Percentiles rank a stretch among this genome's conserved stretches.
Conservation (phyloP, 257 asterid genomes). For the Knoxia roxburghii region DNA sequence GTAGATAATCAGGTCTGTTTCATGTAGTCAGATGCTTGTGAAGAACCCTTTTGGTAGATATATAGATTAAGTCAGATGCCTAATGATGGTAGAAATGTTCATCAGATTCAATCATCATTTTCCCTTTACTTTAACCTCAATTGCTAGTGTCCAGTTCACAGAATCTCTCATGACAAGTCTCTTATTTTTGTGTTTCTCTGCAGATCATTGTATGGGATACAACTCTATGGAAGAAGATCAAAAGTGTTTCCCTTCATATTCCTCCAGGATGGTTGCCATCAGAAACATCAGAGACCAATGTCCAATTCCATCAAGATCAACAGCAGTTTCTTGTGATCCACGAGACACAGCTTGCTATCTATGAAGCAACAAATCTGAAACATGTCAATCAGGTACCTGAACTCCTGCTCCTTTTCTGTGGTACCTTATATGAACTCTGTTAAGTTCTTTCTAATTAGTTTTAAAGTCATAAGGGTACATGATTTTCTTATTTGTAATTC, state of each 20-base stretch:
- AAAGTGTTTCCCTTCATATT: conserved; percentile 45
- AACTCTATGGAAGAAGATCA: conserved; percentile 50
- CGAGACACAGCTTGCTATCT: conserved; percentile 71
- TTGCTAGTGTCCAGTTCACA: not conserved
- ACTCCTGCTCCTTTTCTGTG: not conserved
- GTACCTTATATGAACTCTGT: not conserved
- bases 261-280: conserved; percentile 45
- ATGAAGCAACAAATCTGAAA: conserved; percentile 49
- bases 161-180: not conserved
- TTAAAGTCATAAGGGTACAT: not conserved
- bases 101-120: not conserved
- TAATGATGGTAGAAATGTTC: not conserved
- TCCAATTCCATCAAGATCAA: conserved; percentile 55
- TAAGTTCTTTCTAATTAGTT: not conserved
- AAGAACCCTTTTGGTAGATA: too few relatives aligned
- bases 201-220: conserved; percentile 66
- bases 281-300: conserved; percentile 41
- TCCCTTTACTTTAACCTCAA: not conserved
- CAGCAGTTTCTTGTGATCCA: conserved; percentile 61
- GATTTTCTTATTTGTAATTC: not conserved
- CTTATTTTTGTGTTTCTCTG: not conserved
- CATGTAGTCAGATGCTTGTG: not conserved
- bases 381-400: conserved; percentile 54
- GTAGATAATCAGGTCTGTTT: conserved; percentile 50
- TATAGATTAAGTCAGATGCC: too few relatives aligned